These are phyloP conservation scores for Rhizopus arrhizus DNA, from an alignment of 371 early-diverging fungal species.

Conservation along the genomic window DNA sequence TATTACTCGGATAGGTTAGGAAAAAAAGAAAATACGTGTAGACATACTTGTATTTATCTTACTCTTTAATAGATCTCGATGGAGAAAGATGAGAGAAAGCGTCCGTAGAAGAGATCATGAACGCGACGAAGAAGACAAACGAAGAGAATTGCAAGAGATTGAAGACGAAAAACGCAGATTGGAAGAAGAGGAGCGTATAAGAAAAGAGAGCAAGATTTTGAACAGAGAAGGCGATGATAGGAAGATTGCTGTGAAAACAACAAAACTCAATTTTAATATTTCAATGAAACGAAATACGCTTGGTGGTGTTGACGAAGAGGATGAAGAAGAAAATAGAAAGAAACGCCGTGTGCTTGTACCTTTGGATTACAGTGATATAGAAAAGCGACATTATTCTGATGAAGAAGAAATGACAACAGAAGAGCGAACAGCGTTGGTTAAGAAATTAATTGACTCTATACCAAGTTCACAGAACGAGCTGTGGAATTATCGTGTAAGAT, in stretches of 20 bases:
- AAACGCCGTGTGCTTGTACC: slow-evolving; percentile 66
- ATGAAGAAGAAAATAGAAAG: slow-evolving; percentile 56
- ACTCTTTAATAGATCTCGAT: slow-evolving; percentile 55
- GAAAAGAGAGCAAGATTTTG: slow-evolving; percentile 27
- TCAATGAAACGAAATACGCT: slow-evolving; percentile 48
- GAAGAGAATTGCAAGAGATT: slow-evolving; percentile 58
- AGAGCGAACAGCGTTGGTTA: slow-evolving; percentile 60
- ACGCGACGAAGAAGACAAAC: slow-evolving; percentile 70
- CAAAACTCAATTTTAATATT: slow-evolving; percentile 53
- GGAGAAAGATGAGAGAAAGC: slow-evolving; percentile 68
- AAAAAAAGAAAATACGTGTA: neutral
- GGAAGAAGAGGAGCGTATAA: slow-evolving; percentile 40
- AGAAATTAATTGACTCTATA: slow-evolving; percentile 70
- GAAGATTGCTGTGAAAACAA: slow-evolving; percentile 45
- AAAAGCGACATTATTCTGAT: slow-evolving; percentile 13
- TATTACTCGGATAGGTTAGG: slow-evolving; percentile 73
- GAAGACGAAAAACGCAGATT: slow-evolving; percentile 43
- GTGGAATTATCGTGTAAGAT: slow-evolving; percentile 76
- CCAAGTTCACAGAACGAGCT: slow-evolving; percentile 79
- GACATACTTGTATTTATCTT: neutral
- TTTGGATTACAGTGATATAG: slow-evolving; percentile 56
- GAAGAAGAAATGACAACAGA: slow-evolving; percentile 50
- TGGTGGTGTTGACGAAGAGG: slow-evolving; percentile 61
- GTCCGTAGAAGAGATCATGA: slow-evolving; percentile 70
- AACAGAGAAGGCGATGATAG: slow-evolving; percentile 40